These are phyloP conservation scores for Phaeotremella fagi DNA, from an alignment of 768 basidiomycete genomes.

Conservation along the genomic window DNA sequence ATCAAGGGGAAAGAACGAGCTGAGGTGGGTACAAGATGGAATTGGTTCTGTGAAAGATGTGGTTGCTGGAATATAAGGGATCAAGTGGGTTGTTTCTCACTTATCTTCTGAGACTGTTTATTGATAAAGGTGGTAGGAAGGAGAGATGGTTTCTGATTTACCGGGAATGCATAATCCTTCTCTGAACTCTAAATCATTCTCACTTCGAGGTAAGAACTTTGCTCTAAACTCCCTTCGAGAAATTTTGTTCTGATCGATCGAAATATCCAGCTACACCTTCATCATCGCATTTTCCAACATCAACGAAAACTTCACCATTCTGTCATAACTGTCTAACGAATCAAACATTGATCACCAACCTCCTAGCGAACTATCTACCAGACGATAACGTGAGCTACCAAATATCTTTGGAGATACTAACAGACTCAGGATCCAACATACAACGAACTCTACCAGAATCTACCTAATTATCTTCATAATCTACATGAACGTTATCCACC, in stretches of 20 bases:
- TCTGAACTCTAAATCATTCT: conserved; percentile 51
- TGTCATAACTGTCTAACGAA: conserved; percentile 90
- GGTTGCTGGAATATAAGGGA: conserved; percentile 40
- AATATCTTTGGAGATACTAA: no score
- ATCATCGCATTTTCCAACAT: conserved; percentile 28
- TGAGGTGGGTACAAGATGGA: conserved; percentile 35
- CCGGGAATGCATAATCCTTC: conserved; percentile 81
- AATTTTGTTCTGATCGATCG: background rate
- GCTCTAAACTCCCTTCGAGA: background rate
- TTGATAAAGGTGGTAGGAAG: conserved; percentile 47
- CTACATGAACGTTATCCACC: conserved; percentile 80
- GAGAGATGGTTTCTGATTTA: conserved; percentile 76
- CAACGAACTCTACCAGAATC: conserved; percentile 57
- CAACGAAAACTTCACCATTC: conserved; percentile 51
- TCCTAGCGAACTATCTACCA: conserved; percentile 85
- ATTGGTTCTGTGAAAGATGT: conserved; percentile 39
- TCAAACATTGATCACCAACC: conserved; percentile 77
- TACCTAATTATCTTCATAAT: conserved; percentile 68
- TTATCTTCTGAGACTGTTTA: background rate
- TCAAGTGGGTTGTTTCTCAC: conserved; percentile 19
- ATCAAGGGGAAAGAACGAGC: conserved; percentile 26
- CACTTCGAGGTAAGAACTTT: conserved; percentile 30
- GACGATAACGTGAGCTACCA: conserved; percentile 65
- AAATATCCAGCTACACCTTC: conserved; percentile 26
- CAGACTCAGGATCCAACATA: conserved; percentile 67